Evolutionary conservation across 106 monocot genomes (phyloP).

Genomic region (Dactylorhiza incarnata): DNA sequence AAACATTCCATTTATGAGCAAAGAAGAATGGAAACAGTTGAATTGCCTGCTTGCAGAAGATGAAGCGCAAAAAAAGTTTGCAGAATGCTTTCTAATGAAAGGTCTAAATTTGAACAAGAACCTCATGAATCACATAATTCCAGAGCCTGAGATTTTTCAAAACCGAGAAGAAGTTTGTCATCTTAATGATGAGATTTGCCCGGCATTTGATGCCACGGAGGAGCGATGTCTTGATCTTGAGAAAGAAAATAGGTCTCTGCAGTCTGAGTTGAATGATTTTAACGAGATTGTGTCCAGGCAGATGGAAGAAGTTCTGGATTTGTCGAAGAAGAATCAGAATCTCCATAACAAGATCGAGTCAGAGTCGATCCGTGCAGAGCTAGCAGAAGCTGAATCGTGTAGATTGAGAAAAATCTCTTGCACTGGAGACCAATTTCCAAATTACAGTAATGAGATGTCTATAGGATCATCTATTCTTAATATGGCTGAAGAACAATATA

Average conservation of each 20-base stretch:
- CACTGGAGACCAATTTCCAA: neutral
- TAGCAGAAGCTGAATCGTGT: conserved; percentile 17
- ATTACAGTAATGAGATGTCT: conserved; percentile 6
- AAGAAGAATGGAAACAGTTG: conserved; percentile 24
- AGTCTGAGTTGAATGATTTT: conserved; percentile 19
- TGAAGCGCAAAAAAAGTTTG: conserved; percentile 5
- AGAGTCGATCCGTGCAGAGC: conserved; percentile 12
- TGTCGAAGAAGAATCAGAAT: conserved; percentile 4
- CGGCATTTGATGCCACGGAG: conserved; percentile 20
- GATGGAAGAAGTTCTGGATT: conserved; percentile 13
- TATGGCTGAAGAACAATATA: neutral
- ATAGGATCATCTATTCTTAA: neutral
- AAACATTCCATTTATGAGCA: conserved; percentile 8
- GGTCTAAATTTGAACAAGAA: conserved; percentile 15
- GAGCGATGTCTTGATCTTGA: conserved; percentile 27
- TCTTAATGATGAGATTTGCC: conserved; percentile 48
- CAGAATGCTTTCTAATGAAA: conserved; percentile 17
- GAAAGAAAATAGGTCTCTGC: conserved; percentile 31
- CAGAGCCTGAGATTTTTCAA: neutral
- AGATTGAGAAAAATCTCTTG: neutral
- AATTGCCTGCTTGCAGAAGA: conserved; percentile 14
- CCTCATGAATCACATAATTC: neutral
- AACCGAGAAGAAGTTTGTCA: conserved; percentile 26
- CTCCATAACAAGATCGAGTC: conserved; percentile 5
- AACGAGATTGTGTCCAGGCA: conserved; percentile 19